Conservation (phyloP, 23 red algal species). For the Gracilaria gracilis region DNA sequence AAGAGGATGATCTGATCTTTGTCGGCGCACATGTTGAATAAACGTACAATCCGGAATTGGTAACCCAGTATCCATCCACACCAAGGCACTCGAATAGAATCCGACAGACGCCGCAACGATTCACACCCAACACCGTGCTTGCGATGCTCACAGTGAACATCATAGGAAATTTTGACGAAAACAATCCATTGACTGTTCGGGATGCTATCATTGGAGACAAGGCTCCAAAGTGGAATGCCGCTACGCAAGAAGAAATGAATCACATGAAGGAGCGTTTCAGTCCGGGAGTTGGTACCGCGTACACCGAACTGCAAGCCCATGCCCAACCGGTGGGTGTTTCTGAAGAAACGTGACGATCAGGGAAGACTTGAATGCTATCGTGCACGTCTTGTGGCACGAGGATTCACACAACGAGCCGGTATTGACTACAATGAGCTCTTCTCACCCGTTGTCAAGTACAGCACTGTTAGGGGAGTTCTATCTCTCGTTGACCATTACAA, state of each 20-base stretch:
- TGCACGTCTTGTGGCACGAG: conserved; percentile 28
- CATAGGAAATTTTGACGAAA: too few species aligned
- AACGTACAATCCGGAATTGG: not conserved
- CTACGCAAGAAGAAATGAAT: not conserved
- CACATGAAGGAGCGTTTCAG: not conserved
- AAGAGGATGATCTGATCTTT: too few species aligned
- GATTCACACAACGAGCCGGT: conserved; percentile 13
- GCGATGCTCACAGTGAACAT: too few species aligned
- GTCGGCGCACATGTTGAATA: not conserved
- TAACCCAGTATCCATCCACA: not conserved
- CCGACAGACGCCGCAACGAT: not conserved
- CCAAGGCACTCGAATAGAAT: not conserved
- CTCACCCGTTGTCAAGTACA: conserved; percentile 1
- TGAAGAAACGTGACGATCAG: not conserved
- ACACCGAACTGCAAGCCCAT: not conserved
- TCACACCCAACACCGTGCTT: too few species aligned
- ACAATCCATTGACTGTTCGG: too few species aligned
- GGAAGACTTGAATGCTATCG: not conserved
- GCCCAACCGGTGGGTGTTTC: not conserved
- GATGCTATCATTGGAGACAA: too few species aligned
- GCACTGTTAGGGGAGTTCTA: not conserved
- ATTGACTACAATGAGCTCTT: conserved; percentile 56
- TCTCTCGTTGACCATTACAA: not conserved
- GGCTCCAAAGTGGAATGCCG: too few species aligned
- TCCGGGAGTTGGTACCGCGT: not conserved